A percentile compares a stretch with the other conserved stretches of the same genome.
Conservation (phyloP, 1,284 basidiomycete genomes). For the Chondrostereum purpureum region DNA sequence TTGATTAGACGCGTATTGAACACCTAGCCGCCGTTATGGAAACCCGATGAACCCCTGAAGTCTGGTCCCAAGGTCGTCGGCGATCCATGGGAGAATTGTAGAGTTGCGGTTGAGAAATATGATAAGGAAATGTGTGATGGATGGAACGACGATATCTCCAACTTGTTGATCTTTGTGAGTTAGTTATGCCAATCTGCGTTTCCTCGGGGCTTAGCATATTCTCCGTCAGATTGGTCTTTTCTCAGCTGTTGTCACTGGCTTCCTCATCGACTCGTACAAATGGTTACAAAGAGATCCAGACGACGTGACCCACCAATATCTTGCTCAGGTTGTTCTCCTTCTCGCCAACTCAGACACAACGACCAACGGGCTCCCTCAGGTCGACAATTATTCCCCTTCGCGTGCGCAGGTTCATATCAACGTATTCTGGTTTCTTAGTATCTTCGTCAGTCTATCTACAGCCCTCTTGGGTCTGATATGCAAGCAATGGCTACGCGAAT, state of each 20-base stretch:
- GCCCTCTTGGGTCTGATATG: slow-evolving; percentile 16
- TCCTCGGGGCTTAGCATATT: background rate
- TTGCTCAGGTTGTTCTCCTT: background rate
- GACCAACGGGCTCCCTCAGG: too few species aligned
- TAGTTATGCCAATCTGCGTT: background rate
- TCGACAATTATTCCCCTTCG: too few species aligned
- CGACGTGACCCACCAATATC: background rate
- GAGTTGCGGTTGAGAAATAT: too few species aligned
- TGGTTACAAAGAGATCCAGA: background rate
- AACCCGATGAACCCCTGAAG: too few species aligned
- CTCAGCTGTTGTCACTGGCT: slow-evolving; percentile 3
- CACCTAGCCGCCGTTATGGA: too few species aligned
- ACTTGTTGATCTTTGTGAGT: background rate
- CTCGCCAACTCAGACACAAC: background rate
- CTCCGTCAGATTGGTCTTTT: slow-evolving; percentile 1
- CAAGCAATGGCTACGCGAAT: slow-evolving; percentile 18
- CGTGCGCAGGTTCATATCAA: slow-evolving; percentile 9
- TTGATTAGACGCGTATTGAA: too few species aligned
- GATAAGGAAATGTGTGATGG: background rate
- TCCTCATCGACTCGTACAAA: too few species aligned
- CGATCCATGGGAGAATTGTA: too few species aligned
- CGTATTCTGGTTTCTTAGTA: slow-evolving; percentile 16
- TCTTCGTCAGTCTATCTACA: slow-evolving; percentile 12
- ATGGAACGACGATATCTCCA: background rate
- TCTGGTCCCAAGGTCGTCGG: too few species aligned